phyloP scores from a whole-genome alignment of 2,329 filamentous ascomycete species.

The Colletotrichum sp. region DNA sequence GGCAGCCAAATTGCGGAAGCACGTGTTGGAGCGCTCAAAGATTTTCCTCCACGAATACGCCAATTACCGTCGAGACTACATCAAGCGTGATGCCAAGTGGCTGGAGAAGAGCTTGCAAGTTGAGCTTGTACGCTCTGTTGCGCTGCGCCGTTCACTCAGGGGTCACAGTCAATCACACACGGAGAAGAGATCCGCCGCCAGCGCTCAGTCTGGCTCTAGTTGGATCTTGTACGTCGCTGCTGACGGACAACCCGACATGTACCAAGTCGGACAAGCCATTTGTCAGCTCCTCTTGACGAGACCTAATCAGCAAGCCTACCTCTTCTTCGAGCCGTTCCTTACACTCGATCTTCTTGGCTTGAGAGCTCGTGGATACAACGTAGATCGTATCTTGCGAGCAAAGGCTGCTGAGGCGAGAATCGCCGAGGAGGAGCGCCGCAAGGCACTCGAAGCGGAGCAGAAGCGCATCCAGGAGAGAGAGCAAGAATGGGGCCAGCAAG shows the following conservation, averaged over 20 bases:
- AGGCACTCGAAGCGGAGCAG: constrained; percentile 75
- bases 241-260: constrained; percentile 75
- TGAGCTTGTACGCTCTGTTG: constrained; percentile 77
- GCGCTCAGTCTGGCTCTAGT: constrained; percentile 55
- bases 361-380: constrained; percentile 90
- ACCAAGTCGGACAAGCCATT: constrained; percentile 89
- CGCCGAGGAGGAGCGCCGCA: constrained; percentile 81
- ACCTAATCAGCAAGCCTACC: constrained; percentile 85
- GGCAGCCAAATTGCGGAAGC: constrained; percentile 75
- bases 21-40: constrained; percentile 86
- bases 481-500: constrained; percentile 49
- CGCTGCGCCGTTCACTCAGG: constrained; percentile 76
- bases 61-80: constrained; percentile 74
- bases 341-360: constrained; percentile 84
- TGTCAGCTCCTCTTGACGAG: constrained; percentile 80
- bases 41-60: constrained; percentile 83
- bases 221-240: constrained; percentile 80
- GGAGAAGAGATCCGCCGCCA: constrained; percentile 78
- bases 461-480: constrained; percentile 66
- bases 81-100: constrained; percentile 90
- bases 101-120: constrained; percentile 85
- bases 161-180: constrained; percentile 72
- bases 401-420: constrained; percentile 89
- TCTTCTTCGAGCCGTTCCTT: constrained; percentile 90
- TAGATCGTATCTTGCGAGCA: constrained; percentile 88